These are phyloP conservation scores for Dysphania ambrosioides DNA, from an alignment of 148 eudicot species.

Conservation along the genomic window DNA sequence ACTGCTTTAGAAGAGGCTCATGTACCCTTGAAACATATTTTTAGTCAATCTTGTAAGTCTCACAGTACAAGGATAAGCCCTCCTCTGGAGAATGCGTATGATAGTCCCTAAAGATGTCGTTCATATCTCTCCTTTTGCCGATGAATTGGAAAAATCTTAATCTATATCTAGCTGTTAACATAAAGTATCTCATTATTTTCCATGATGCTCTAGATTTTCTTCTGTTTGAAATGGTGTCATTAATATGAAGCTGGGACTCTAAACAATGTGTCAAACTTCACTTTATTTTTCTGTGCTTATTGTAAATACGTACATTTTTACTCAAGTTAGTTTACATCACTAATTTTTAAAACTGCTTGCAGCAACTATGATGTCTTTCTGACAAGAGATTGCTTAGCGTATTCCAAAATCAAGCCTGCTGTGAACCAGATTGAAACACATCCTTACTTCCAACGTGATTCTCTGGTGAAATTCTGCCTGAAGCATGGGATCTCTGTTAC, in stretches of 20 bases:
- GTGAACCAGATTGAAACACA: slow-evolving; percentile 96
- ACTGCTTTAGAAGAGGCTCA: not conserved
- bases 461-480: slow-evolving; percentile 82
- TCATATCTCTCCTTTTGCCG: not conserved
- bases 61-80: not conserved
- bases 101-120: not conserved
- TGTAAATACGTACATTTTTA: not conserved
- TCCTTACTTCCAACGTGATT: slow-evolving; percentile 90
- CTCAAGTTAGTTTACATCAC: not conserved
- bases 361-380: slow-evolving; percentile 91
- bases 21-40: not conserved
- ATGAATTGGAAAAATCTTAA: not conserved
- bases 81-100: not conserved
- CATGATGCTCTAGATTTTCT: not conserved
- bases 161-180: not conserved
- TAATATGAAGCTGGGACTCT: not conserved
- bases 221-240: not conserved
- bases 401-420: slow-evolving; percentile 91
- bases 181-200: not conserved
- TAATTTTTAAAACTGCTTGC: slow-evolving; percentile 30
- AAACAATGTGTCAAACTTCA: not conserved
- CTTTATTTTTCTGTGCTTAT: not conserved
- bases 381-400: slow-evolving; percentile 86
- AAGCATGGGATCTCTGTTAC: slow-evolving; percentile 81
- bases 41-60: not conserved